Base-by-base conservation (phyloP, 257 asterid genomes). In the Jasminum sambac region DNA sequence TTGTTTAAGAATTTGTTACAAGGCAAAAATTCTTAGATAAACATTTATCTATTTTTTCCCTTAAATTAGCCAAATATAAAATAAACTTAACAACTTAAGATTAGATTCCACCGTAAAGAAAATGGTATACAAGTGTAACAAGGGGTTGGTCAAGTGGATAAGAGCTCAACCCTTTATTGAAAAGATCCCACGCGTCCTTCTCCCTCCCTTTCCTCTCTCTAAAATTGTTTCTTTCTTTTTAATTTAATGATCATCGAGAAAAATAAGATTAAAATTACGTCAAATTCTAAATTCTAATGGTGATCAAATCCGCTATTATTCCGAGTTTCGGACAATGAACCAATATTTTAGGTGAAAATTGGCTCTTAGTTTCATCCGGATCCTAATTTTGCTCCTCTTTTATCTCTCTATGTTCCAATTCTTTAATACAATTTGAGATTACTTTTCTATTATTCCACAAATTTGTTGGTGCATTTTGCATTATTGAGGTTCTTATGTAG, bases 201-300 rank as follows among this genome's bases (percentile, higher is more conserved):
- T 17, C 61, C 14, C 13, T 0, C 24, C n/a, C n/a, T 23, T n/a
- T 10, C 6, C 58, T 48, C 24, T 5, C 61, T 3, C 61, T 9
- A 6, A 52, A 52, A 19, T 17, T 21, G 12, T 9, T 21, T 10
- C 16, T 52, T n/a, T 1, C 16, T 0, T 25, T 52, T 19, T 52
- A 25, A n/a, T n/a, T n/a, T n/a, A n/a, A n/a, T 52, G 61, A 23
- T 52, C 61, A 21, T 21, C 21, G 14, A 52, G 14, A 19, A 52
- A 19, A 19, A 17, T 17, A 13, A 44, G 11, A 41, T 8, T 5
- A 2, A 9, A 40, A 40, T 2, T 9, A 40, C 2, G 3, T 19
- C 30, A 52, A 52, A 19, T 52, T 52, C 61, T 52, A 52, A 52
- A n/a, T n/a, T n/a, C n/a, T n/a, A n/a, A n/a, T 52, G 30, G 61